Evolutionary conservation across 2,329 filamentous ascomycete species (phyloP).

Genomic region (Cadophora sp.): DNA sequence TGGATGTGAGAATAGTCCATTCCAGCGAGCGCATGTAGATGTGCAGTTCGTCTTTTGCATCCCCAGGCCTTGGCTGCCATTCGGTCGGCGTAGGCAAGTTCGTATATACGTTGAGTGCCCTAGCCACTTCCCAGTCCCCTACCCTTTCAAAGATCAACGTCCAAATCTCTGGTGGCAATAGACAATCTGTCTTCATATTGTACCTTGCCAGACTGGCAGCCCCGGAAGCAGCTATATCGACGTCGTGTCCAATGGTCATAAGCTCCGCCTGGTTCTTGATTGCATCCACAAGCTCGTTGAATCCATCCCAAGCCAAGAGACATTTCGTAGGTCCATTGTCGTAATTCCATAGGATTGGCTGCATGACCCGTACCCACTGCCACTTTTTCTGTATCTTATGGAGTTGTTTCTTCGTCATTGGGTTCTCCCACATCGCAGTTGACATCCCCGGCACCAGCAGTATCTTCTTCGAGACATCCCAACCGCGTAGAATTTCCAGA

Average conservation of each 20-base stretch:
- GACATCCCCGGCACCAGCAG: slow-evolving; percentile 90
- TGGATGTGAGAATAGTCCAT: slow-evolving; percentile 80
- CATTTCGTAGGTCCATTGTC: slow-evolving; percentile 61
- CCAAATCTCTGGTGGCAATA: slow-evolving; percentile 87
- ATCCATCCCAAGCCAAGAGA: slow-evolving; percentile 65
- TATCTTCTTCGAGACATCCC: slow-evolving; percentile 86
- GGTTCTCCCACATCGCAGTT: slow-evolving; percentile 86
- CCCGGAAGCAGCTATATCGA: slow-evolving; percentile 50
- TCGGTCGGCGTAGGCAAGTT: slow-evolving; percentile 74
- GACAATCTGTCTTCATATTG: slow-evolving; percentile 47
- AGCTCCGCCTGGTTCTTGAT: slow-evolving; percentile 81
- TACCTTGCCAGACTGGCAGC: slow-evolving; percentile 51
- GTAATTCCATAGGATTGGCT: slow-evolving; percentile 84
- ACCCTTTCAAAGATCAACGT: slow-evolving; percentile 84
- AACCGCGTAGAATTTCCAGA: slow-evolving; percentile 81
- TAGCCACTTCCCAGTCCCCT: slow-evolving; percentile 89
- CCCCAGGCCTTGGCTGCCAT: slow-evolving; percentile 70
- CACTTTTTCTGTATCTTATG: slow-evolving; percentile 83
- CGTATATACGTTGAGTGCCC: slow-evolving; percentile 80
- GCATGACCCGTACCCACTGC: slow-evolving; percentile 84
- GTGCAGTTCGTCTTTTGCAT: slow-evolving; percentile 68
- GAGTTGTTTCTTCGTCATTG: slow-evolving; percentile 86
- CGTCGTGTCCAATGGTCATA: slow-evolving; percentile 74
- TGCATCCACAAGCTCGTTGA: slow-evolving; percentile 75
- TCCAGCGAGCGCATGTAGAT: slow-evolving; percentile 81